These are phyloP conservation scores for Alternaria ethzedia DNA, from an alignment of 2,329 filamentous ascomycete species.

Conservation along the genomic window DNA sequence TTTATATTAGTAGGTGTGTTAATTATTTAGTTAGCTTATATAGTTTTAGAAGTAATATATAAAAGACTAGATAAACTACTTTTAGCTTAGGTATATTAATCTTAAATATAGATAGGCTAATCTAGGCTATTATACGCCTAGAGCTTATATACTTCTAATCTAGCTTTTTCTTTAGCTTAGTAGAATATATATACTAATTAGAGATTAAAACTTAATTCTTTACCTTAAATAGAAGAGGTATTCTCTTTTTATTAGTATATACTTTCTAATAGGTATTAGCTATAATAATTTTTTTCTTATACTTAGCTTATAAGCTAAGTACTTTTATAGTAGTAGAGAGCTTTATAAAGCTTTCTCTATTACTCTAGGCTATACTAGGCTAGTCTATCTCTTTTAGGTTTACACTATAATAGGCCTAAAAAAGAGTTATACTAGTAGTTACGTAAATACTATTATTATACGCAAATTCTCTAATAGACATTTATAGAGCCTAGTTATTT, in stretches of 20 bases:
- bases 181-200: background rate
- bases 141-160: background rate
- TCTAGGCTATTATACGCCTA: background rate
- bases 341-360: background rate
- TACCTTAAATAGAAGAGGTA: background rate
- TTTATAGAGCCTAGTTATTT: background rate
- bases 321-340: background rate
- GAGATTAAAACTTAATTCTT: background rate
- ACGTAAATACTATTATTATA: background rate
- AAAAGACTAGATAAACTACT: background rate
- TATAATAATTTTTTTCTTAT: background rate
- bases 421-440: background rate
- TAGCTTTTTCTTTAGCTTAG: background rate
- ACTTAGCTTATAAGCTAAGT: background rate
- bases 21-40: background rate
- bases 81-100: background rate
- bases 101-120: background rate
- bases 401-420: background rate
- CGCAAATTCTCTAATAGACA: background rate
- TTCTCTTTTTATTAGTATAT: background rate
- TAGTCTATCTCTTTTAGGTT: background rate
- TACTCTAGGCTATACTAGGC: background rate
- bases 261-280: background rate
- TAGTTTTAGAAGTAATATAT: background rate
- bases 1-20: background rate